Evolutionary conservation across 257 asterid genomes (phyloP), one percentile per base, ranked within the genome.

Genomic region (Primulina huaijiensis): DNA sequence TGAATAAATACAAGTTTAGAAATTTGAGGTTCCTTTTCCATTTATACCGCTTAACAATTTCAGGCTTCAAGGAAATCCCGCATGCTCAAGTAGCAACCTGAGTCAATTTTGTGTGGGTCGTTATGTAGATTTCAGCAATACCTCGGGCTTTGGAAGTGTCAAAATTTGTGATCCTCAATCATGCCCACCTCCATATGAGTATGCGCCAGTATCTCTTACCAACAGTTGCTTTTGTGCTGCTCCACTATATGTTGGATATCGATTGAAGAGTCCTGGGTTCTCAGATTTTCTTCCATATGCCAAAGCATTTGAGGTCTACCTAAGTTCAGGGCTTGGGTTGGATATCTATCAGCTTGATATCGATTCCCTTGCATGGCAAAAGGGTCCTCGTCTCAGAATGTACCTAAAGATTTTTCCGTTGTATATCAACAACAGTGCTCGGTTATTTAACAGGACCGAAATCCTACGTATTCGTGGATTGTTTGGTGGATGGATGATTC

Each of bases 211-310:
- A 63, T 73, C 87, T 78, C 84, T 92, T 27, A 33, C 30, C 7
- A 31, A 70, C 31, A 59, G 10, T 16, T 94, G 99, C 81, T 77
- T 87, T 76, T 94, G 99, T 78, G 89, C 92, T 64, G 92, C 76
- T 59, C 99, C 99, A 16, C 72, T 94, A 40, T 80, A 75, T 71
- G 82, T 94, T 68, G 96, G 96, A 66, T 94, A 88, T 73, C 87
- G 99, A 73, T 75, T 94, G 73, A 94, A 94, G 80, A 91, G 98
- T 80, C 99, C 98, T 33, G 97, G 96, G 27, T 86, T 94, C 77
- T 80, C 77, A 1, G 90, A 91, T 82, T 91, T 88, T 76, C 62
- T 37, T 29, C 88, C 98, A 30, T 94, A 91, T 59, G 37, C 69
- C 16, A 6, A 81, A 71, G 21, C 56, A 64, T 94, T 89, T 79